Base-by-base conservation (phyloP, 441 rosid species). In the Populus hybrid region DNA sequence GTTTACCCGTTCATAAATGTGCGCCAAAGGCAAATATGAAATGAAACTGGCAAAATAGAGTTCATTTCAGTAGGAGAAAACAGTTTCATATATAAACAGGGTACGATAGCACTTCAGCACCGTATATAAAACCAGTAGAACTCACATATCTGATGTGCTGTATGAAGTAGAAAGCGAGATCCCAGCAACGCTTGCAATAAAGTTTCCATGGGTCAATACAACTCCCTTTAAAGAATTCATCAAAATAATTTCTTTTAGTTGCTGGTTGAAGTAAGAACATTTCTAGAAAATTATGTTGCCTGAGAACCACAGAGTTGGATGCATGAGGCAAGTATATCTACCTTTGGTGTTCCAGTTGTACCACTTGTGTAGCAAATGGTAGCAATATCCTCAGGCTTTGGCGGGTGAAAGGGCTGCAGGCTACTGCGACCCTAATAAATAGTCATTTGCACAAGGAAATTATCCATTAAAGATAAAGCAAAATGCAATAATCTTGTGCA, bases 281-380 rank as follows among this genome's bases (percentile, higher is more conserved):
- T 68, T 70, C 26, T 33, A 29, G 21, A 72, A 71, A 64, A 63
- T 40, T 28, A 64, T 76, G 59, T n/a, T 72, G 63, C 72, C n/a
- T 72, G 31, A 63, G 67, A 71, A 79, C 61, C 69, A 29, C 50
- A 72, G 76, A 70, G 73, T 53, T 67, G 69, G 76, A 66, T 73
- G 66, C 72, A 74, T 81, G 26, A 29, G 18, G 82, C 64, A 28
- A 76, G 80, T 7, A 59, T 3, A 4, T 70, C 53, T 87, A 97
- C 99, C 98, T 97, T 97, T 73, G 99, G 99, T 70, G 92, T 93
- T 74, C 99, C 99, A 71, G 99, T 97, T 79, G 99, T 97, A 74
- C 99, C 99, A 81, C 99, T 96, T 33, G 99, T 96, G 80, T 96
- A 96, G 87, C 99, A 96, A 81, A 97, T 86, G 67, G 98, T 97